Evolutionary conservation across 1,139 yeast species (phyloP).

Genomic region (Debaryomyces coudertii): DNA sequence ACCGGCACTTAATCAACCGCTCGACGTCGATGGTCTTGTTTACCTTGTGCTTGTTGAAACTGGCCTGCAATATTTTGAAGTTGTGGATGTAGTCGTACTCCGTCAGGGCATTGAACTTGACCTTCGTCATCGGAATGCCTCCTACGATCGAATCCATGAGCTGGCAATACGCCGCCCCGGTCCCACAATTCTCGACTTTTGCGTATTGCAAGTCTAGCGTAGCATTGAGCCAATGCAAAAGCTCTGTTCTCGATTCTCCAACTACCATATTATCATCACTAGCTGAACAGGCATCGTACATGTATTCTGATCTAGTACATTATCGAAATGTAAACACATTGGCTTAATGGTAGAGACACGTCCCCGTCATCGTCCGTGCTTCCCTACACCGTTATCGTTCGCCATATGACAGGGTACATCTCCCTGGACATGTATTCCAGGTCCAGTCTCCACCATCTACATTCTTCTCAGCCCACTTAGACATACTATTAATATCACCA

Average conservation of each 20-base stretch:
- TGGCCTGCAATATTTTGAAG: constrained; percentile 81
- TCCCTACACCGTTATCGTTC: too few species aligned
- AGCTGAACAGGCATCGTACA: background rate
- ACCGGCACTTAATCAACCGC: constrained; percentile 76
- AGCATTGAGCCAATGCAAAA: constrained; percentile 82
- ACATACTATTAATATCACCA: too few species aligned
- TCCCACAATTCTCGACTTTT: constrained; percentile 92
- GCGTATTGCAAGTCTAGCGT: constrained; percentile 65
- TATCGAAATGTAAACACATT: constrained; percentile 6
- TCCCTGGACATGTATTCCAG: background rate
- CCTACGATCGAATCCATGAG: constrained; percentile 82
- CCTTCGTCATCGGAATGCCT: constrained; percentile 78
- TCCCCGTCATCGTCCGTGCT: background rate
- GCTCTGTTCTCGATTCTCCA: constrained; percentile 81
- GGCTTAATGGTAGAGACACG: constrained; percentile 7
- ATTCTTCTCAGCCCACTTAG: too few species aligned
- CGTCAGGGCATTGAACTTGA: constrained; percentile 62
- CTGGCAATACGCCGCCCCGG: constrained; percentile 95
- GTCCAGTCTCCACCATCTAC: background rate
- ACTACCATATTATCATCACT: constrained; percentile 25
- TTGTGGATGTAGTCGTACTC: constrained; percentile 83
- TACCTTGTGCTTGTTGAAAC: constrained; percentile 70
- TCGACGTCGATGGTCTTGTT: constrained; percentile 82
- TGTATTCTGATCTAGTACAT: background rate
- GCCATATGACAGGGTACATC: background rate